These are phyloP conservation scores for Zoysia matrella DNA, from an alignment of 202 grass and related monocot genomes.

Conservation along the genomic window DNA sequence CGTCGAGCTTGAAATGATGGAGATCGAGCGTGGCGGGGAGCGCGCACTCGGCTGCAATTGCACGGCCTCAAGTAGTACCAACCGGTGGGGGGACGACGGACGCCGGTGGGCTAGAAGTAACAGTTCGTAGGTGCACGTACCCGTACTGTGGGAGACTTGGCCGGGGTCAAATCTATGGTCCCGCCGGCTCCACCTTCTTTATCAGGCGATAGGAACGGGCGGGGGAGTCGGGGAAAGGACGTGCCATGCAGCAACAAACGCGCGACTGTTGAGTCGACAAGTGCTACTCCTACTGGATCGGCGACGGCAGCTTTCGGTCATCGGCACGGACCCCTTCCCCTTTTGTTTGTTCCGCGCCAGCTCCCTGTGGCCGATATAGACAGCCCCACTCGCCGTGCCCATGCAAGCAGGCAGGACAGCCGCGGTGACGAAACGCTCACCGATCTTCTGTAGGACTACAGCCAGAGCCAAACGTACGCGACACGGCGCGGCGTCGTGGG, in stretches of 20 bases:
- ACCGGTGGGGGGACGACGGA: neutral
- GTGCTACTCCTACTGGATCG: neutral
- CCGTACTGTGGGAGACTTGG: neutral
- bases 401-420: neutral
- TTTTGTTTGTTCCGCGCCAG: constrained; percentile 17
- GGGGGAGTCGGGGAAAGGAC: constrained; percentile 3
- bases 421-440: neutral
- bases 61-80: neutral
- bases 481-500: too few species aligned
- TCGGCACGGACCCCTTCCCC: neutral
- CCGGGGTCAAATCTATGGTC: constrained; percentile 43
- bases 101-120: too few species aligned
- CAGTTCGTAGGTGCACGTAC: too few species aligned
- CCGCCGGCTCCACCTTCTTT: constrained; percentile 14
- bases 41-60: too few species aligned
- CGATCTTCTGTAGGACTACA: neutral
- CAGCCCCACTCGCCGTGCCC: neutral
- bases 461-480: too few species aligned
- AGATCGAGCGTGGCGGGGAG: too few species aligned
- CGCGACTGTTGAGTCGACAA: constrained; percentile 25
- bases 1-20: too few species aligned
- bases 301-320: constrained; percentile 4
- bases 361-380: too few species aligned
- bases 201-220: neutral
- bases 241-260: neutral